A percentile compares a stretch with the other conserved stretches of the same genome.
Evolutionary conservation across 352 stramenopile species (phyloP).

Genomic region (Phytophthora melonis): DNA sequence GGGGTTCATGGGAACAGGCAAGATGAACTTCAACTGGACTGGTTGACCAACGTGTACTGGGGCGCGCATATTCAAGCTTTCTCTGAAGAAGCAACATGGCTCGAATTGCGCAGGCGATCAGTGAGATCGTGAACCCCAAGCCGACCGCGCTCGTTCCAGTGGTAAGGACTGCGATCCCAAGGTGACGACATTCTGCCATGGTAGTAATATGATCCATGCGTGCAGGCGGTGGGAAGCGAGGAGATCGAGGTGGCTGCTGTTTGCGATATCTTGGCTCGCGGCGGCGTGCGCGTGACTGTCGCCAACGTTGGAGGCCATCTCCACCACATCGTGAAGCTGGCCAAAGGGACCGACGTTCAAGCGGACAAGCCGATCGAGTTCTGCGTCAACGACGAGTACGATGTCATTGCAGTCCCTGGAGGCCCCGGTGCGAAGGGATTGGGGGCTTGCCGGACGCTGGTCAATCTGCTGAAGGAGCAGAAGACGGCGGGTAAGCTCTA

Average conservation of each 20-base stretch:
- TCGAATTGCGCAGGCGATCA: constrained; percentile 56
- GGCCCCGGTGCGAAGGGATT: constrained; percentile 62
- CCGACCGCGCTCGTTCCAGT: constrained; percentile 73
- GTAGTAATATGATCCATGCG: not conserved
- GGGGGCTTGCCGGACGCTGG: constrained; percentile 50
- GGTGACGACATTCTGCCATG: not conserved
- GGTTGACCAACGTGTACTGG: not conserved
- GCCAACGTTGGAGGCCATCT: constrained; percentile 57
- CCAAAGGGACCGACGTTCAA: constrained; percentile 62
- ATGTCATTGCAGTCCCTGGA: constrained; percentile 75
- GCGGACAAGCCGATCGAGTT: constrained; percentile 72
- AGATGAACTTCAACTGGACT: not conserved
- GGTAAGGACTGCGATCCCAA: constrained; percentile 25
- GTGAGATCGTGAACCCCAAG: constrained; percentile 68
- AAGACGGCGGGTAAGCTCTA: constrained; percentile 59
- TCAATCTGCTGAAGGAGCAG: constrained; percentile 60
- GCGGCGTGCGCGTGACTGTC: constrained; percentile 72
- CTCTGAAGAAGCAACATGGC: constrained; percentile 44
- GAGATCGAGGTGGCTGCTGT: constrained; percentile 75
- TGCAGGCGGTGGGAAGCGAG: constrained; percentile 62
- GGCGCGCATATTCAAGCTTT: constrained; percentile 3
- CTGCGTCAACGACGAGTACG: constrained; percentile 64
- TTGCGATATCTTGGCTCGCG: constrained; percentile 59
- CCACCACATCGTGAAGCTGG: constrained; percentile 65
- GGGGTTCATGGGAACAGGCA: constrained; percentile 10